Percentiles rank a stretch among this genome's conserved stretches.
Conservation (phyloP, 208 protist genomes). For the Strigomonas culicis region DNA sequence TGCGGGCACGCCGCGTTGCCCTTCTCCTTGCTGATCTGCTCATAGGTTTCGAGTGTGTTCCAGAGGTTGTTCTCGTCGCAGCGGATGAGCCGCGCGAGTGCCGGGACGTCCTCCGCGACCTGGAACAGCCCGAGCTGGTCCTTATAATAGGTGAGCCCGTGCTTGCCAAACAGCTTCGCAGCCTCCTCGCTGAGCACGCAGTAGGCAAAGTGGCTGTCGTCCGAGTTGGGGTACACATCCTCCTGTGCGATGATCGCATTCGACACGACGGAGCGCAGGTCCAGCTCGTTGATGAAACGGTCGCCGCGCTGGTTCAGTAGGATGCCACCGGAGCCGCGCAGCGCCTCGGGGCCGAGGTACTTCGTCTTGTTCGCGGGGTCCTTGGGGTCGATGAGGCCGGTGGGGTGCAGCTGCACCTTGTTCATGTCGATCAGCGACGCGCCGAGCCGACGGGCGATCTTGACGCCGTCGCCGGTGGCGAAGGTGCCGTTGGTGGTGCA, state of each 20-base stretch:
- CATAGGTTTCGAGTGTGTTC: constrained; percentile 49
- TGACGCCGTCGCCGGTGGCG: constrained; percentile 76
- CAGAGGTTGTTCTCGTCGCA: constrained; percentile 30
- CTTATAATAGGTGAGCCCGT: constrained; percentile 69
- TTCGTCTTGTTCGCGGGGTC: constrained; percentile 83
- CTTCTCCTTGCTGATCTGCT: constrained; percentile 19
- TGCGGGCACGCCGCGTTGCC: constrained; percentile 22
- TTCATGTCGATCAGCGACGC: constrained; percentile 88
- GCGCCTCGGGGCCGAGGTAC: constrained; percentile 94
- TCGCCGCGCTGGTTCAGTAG: constrained; percentile 87
- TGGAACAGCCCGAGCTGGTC: constrained; percentile 64
- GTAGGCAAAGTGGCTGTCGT: constrained; percentile 57
- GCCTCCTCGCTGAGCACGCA: constrained; percentile 75
- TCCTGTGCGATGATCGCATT: constrained; percentile 66
- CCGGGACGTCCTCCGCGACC: constrained; percentile 32
- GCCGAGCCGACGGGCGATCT: constrained; percentile 55
- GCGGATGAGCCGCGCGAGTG: constrained; percentile 52
- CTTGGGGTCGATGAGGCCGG: constrained; percentile 90
- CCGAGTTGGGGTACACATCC: constrained; percentile 45
- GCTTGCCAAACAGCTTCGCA: constrained; percentile 58
- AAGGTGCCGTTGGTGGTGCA: constrained; percentile 91
- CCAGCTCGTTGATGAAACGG: constrained; percentile 95
- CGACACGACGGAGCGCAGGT: constrained; percentile 89
- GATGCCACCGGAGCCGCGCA: constrained; percentile 93
- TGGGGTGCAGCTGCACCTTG: constrained; percentile 94